These are phyloP conservation scores for Salisapilia sapeloensis DNA, from an alignment of 352 stramenopile species.

Conservation along the genomic window DNA sequence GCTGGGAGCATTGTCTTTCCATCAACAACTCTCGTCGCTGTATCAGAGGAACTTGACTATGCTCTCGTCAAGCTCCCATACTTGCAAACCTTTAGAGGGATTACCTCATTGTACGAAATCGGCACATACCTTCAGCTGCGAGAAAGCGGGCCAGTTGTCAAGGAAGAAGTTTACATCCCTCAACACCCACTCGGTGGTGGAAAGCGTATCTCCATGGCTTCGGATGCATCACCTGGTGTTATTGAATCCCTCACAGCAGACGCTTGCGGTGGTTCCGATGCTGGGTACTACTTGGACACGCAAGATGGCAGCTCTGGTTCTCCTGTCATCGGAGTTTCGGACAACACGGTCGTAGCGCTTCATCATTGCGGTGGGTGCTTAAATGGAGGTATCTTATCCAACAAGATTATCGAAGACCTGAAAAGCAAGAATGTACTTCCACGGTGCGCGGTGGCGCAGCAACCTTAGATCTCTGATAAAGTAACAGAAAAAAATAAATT, in stretches of 20 bases:
- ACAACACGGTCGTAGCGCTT: constrained; percentile 53
- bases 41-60: constrained; percentile 22
- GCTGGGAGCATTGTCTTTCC: constrained; percentile 14
- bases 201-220: constrained; percentile 15
- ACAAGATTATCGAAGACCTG: constrained; percentile 27
- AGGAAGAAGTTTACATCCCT: constrained; percentile 22
- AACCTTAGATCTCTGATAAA: no score
- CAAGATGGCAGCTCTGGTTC: constrained; percentile 53
- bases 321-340: constrained; percentile 24
- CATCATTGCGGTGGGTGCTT: constrained; percentile 62
- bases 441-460: constrained; percentile 10
- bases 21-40: constrained; percentile 15
- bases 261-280: constrained; percentile 26
- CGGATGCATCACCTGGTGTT: constrained; percentile 7
- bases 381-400: constrained; percentile 39
- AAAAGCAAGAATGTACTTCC: constrained; percentile 15
- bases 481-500: no score
- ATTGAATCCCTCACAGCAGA: constrained; percentile 14
- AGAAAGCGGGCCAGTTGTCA: constrained; percentile 8
- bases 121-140: constrained; percentile 19
- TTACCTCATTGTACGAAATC: constrained; percentile 5
- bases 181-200: constrained; percentile 17
- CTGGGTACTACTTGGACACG: constrained; percentile 64
- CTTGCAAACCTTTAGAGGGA: neutral
- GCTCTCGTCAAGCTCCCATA: constrained; percentile 23